These are phyloP conservation scores for Suillus occidentalis DNA, from an alignment of 768 basidiomycete species.

Conservation along the genomic window DNA sequence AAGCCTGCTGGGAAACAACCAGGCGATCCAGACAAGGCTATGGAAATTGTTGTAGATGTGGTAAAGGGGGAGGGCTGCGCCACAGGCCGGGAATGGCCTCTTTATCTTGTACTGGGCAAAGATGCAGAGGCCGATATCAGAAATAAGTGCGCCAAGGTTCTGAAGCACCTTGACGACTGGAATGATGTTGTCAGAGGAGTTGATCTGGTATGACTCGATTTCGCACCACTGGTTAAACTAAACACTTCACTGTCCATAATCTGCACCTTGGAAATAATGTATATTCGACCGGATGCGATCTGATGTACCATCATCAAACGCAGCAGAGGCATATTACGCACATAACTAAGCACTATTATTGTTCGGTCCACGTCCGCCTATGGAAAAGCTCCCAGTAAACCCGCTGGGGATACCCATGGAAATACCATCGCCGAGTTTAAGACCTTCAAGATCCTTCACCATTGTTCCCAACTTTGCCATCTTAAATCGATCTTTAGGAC, in stretches of 20 bases:
- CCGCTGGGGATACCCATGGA: slow-evolving; percentile 59
- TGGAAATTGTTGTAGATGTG: slow-evolving; percentile 33
- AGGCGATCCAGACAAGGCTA: slow-evolving; percentile 35
- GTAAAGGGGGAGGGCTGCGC: slow-evolving; percentile 35
- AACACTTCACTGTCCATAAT: neutral
- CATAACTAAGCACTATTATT: neutral
- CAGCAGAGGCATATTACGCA: neutral
- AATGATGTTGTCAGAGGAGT: slow-evolving; percentile 8
- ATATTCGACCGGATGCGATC: neutral
- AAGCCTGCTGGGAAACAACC: slow-evolving; percentile 14
- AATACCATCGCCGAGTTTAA: slow-evolving; percentile 59
- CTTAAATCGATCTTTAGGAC: slow-evolving; percentile 55
- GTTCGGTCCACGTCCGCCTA: slow-evolving; percentile 45
- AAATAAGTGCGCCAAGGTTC: slow-evolving; percentile 17
- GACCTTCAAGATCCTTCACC: slow-evolving; percentile 83
- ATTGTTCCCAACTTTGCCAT: slow-evolving; percentile 77
- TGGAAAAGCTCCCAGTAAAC: slow-evolving; percentile 54
- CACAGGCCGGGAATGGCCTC: slow-evolving; percentile 25
- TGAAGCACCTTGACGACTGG: slow-evolving; percentile 32
- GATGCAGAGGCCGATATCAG: slow-evolving; percentile 31
- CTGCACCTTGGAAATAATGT: neutral
- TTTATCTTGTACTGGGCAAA: slow-evolving; percentile 25
- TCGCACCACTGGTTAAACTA: neutral
- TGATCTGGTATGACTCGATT: neutral
- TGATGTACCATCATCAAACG: neutral